Conservation (phyloP, 148 eudicot genomes). For the Silene latifolia region DNA sequence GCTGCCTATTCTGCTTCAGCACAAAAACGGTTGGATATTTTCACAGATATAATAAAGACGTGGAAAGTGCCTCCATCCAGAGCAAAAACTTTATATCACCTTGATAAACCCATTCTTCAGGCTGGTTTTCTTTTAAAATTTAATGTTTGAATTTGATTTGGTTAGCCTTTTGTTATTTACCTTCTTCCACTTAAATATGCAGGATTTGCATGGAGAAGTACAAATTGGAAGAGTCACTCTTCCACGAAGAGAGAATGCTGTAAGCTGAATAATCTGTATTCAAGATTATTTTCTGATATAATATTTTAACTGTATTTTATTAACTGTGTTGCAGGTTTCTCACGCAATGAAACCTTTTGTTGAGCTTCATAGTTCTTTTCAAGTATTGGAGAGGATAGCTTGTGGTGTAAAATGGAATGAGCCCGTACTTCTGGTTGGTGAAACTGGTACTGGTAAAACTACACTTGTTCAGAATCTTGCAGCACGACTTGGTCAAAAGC, state of each 20-base stretch:
- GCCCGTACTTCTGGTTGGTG: too few species aligned
- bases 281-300: background rate
- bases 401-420: too few species aligned
- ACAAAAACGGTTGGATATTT: slow-evolving; percentile 42
- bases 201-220: slow-evolving; percentile 55
- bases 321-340: too few species aligned
- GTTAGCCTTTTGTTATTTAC: slow-evolving; percentile 5
- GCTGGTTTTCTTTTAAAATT: slow-evolving; percentile 28
- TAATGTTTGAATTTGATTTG: too few species aligned
- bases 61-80: slow-evolving; percentile 49
- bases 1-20: slow-evolving; percentile 63
- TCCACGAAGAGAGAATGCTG: slow-evolving; percentile 37
- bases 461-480: too few species aligned
- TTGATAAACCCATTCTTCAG: slow-evolving; percentile 68
- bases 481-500: slow-evolving; percentile 72
- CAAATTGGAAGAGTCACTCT: slow-evolving; percentile 69
- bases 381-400: too few species aligned
- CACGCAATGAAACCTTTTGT: too few species aligned
- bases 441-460: too few species aligned
- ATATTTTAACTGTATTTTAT: background rate
- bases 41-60: slow-evolving; percentile 56
- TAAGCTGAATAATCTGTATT: slow-evolving; percentile 38
- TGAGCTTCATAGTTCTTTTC: too few species aligned
- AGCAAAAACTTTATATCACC: slow-evolving; percentile 43
- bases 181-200: slow-evolving; percentile 18